phyloP scores from a whole-genome alignment of 192 early-diverging fungal species.

The Podila clonocystis region DNA sequence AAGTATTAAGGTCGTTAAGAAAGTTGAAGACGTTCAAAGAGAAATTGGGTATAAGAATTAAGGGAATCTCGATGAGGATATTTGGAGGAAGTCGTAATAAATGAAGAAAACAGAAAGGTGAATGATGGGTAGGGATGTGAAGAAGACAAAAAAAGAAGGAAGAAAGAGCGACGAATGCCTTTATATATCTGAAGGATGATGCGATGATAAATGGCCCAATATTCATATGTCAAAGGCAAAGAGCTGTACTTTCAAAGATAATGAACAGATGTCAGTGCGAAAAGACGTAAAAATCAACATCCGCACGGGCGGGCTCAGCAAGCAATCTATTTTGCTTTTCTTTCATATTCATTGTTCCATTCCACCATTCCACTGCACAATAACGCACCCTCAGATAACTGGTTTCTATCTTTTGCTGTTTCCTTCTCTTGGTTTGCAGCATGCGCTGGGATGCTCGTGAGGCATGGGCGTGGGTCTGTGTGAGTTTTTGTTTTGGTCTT shows the following conservation, averaged over 20 bases:
- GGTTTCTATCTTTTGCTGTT: too few species aligned
- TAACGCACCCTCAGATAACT: too few species aligned
- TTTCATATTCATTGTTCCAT: too few species aligned
- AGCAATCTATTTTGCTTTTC: too few species aligned
- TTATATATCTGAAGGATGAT: too few species aligned
- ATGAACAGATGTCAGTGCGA: neutral
- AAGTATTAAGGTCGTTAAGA: constrained; percentile 2
- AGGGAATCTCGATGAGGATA: too few species aligned
- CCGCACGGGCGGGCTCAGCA: neutral
- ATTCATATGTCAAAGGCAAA: neutral
- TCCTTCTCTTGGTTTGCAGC: too few species aligned
- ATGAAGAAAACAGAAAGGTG: neutral
- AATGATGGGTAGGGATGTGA: neutral
- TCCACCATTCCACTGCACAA: too few species aligned
- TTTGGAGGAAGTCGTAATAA: neutral
- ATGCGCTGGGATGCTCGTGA: too few species aligned
- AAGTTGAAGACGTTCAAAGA: neutral
- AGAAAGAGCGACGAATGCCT: neutral
- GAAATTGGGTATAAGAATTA: too few species aligned
- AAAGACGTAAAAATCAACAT: neutral
- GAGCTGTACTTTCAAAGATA: neutral
- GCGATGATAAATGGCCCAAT: neutral
- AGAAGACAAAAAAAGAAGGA: neutral
- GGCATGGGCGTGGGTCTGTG: too few species aligned
- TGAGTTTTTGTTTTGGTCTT: too few species aligned